A percentile compares a stretch with the other conserved stretches of the same genome.
These are phyloP conservation scores for Arthrobotrys pseudoclavata DNA, from an alignment of 2,329 filamentous ascomycete genomes.

Conservation along the genomic window DNA sequence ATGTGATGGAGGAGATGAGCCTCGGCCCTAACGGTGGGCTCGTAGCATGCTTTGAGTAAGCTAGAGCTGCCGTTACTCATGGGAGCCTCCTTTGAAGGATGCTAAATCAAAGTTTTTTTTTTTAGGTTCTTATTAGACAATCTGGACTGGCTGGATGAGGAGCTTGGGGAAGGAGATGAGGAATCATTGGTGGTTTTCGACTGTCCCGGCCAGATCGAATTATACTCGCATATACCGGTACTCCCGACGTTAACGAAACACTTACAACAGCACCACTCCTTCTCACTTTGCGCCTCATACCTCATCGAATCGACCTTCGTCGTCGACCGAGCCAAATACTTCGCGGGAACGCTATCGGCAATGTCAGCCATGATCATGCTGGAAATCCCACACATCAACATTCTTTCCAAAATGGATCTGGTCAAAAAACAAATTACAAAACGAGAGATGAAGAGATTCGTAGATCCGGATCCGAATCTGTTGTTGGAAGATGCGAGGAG, in stretches of 20 bases:
- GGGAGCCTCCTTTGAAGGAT: background rate
- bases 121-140: conserved; percentile 86
- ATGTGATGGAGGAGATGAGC: conserved; percentile 95
- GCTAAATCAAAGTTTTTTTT: conserved; percentile 4
- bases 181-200: conserved; percentile 98
- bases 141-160: conserved; percentile 88
- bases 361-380: conserved; percentile 99
- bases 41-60: conserved; percentile 89
- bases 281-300: conserved; percentile 84
- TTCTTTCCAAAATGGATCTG: conserved; percentile 97
- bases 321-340: conserved; percentile 96
- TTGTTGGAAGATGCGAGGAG: conserved; percentile 80
- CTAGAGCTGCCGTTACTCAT: background rate
- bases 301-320: conserved; percentile 96
- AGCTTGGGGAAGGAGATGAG: conserved; percentile 86
- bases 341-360: conserved; percentile 91
- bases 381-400: conserved; percentile 95
- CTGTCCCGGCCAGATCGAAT: conserved; percentile 98
- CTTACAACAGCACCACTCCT: conserved; percentile 79
- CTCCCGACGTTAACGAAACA: conserved; percentile 86
- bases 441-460: conserved; percentile 88
- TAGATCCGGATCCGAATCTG: conserved; percentile 85
- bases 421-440: conserved; percentile 89
- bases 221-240: conserved; percentile 97
- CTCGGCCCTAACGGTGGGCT: conserved; percentile 92